phyloP scores from a whole-genome alignment of 345 rosid genomes.

The Pelargonium nanum region DNA sequence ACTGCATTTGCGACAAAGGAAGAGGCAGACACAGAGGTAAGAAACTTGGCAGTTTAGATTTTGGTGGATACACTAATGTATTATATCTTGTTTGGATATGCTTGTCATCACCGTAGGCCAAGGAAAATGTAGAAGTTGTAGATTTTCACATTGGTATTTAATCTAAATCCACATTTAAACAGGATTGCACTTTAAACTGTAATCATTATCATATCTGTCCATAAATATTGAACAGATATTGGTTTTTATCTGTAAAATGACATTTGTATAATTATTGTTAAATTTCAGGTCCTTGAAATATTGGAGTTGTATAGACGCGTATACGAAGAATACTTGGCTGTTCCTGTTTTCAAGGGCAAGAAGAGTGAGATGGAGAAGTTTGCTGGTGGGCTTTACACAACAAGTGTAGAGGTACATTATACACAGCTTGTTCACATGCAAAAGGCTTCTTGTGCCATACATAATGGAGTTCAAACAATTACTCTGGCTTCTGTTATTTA shows the following conservation, averaged over 20 bases:
- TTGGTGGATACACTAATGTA: background rate
- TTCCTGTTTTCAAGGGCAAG: slow-evolving; percentile 85
- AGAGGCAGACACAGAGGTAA: slow-evolving; percentile 90
- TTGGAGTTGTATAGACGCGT: slow-evolving; percentile 81
- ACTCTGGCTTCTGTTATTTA: background rate
- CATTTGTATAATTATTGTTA: background rate
- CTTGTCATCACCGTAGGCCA: background rate
- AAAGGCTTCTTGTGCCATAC: background rate
- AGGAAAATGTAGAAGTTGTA: too few species aligned
- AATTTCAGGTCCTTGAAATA: slow-evolving; percentile 54
- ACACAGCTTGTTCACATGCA: background rate
- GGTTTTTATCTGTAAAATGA: background rate
- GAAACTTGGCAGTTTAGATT: slow-evolving; percentile 7
- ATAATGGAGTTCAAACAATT: too few species aligned
- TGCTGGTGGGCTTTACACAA: slow-evolving; percentile 97
- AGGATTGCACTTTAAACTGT: background rate
- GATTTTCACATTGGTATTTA: background rate
- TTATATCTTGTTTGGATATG: background rate
- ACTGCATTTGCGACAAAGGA: slow-evolving; percentile 81
- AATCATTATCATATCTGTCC: background rate
- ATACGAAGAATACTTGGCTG: slow-evolving; percentile 84
- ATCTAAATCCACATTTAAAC: background rate
- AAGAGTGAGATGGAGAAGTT: slow-evolving; percentile 97
- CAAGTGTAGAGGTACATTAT: slow-evolving; percentile 71
- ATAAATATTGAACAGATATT: background rate